A percentile compares a stretch with the other conserved stretches of the same genome.
These are phyloP conservation scores for Starmerella sp. DNA, from an alignment of 805 yeast genomes.

Conservation along the genomic window DNA sequence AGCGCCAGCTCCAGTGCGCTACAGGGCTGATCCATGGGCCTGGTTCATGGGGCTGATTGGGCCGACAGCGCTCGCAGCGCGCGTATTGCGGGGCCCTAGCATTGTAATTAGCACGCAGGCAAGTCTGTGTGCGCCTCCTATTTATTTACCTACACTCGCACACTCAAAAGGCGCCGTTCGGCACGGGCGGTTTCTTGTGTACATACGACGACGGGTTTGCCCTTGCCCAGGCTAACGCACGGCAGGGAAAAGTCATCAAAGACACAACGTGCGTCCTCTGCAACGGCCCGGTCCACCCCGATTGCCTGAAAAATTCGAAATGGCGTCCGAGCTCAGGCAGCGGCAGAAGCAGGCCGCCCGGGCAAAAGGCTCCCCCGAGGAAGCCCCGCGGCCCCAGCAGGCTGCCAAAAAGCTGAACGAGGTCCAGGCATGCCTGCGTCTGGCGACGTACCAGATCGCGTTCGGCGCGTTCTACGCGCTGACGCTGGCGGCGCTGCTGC, in stretches of 20 bases:
- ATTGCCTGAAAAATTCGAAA: not conserved
- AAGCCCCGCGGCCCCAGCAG: not conserved
- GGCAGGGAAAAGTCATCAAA: not conserved
- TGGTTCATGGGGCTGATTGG: no score
- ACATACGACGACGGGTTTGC: not conserved
- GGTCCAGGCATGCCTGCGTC: not conserved
- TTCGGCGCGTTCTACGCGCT: conserved; percentile 4
- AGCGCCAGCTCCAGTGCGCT: not conserved
- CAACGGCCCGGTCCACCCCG: not conserved
- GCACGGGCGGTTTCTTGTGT: no score
- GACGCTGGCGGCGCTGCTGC: not conserved
- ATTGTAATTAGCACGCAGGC: no score
- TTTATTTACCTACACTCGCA: not conserved
- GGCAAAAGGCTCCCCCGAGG: not conserved
- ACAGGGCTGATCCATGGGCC: no score
- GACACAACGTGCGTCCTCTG: not conserved
- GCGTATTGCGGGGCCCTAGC: no score
- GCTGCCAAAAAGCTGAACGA: not conserved
- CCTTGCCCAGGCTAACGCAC: not conserved
- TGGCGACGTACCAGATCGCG: conserved; percentile 5
- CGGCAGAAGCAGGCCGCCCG: not conserved
- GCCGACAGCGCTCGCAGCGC: no score
- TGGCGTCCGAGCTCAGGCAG: conserved; percentile 2
- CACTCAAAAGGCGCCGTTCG: not conserved
- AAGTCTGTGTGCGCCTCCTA: not conserved